Conservation (phyloP, 2,329 filamentous ascomycete species). For the Fusarium metavorans region DNA sequence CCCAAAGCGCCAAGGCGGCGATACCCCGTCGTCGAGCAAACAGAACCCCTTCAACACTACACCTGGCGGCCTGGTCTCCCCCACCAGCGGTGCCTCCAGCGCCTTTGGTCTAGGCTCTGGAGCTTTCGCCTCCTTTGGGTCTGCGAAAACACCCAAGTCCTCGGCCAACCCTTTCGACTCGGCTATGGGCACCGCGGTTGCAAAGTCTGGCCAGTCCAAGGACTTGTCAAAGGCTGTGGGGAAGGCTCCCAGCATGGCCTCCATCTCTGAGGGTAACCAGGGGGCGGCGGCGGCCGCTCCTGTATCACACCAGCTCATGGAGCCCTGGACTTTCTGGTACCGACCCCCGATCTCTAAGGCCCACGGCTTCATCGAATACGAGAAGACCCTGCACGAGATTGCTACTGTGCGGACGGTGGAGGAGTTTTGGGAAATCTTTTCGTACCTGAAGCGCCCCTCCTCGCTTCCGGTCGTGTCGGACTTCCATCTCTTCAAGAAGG, state of each 20-base stretch:
- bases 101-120: conserved; percentile 95
- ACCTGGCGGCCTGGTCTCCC: conserved; percentile 64
- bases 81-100: conserved; percentile 76
- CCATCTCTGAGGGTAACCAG: conserved; percentile 58
- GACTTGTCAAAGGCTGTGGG: conserved; percentile 47
- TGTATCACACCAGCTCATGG: conserved; percentile 73
- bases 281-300: conserved; percentile 53
- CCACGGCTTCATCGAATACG: conserved; percentile 87
- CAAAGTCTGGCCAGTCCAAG: conserved; percentile 49
- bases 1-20: conserved; percentile 80
- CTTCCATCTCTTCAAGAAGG: conserved; percentile 98
- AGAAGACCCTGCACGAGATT: conserved; percentile 92
- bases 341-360: conserved; percentile 96
- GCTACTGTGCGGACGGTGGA: conserved; percentile 85
- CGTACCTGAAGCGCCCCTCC: conserved; percentile 90
- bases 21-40: conserved; percentile 75
- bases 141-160: conserved; percentile 88
- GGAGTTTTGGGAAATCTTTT: conserved; percentile 91
- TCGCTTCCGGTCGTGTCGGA: conserved; percentile 91
- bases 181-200: conserved; percentile 63
- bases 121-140: conserved; percentile 90
- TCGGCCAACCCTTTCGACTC: conserved; percentile 84
- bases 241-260: conserved; percentile 54
- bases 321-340: conserved; percentile 97
- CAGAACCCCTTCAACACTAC: conserved; percentile 82